Percentiles rank a stretch among this genome's conserved stretches.
phyloP scores from a whole-genome alignment of 306 rosid genomes.

The Cicer pinnatifidum region DNA sequence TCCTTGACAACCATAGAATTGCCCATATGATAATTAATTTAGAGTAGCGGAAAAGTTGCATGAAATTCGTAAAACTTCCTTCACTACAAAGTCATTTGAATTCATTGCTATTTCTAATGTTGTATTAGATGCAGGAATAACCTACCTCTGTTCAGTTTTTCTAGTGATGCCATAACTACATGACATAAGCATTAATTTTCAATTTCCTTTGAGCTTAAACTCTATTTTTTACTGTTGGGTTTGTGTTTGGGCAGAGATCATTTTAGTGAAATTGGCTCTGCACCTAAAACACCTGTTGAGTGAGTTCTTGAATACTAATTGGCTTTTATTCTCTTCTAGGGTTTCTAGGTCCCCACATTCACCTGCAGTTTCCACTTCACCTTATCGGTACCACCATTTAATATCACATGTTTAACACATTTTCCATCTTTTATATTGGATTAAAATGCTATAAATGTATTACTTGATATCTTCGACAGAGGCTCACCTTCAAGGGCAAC shows the following conservation, averaged over 20 bases:
- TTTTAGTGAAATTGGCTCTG: not conserved
- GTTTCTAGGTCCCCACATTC: slow-evolving; percentile 63
- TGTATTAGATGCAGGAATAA: slow-evolving; percentile 16
- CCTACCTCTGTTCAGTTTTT: slow-evolving; percentile 24
- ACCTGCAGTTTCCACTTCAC: slow-evolving; percentile 50
- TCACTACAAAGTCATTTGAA: slow-evolving; percentile 28
- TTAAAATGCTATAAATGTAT: slow-evolving; percentile 32
- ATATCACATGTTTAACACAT: not conserved
- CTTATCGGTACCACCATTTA: slow-evolving; percentile 54
- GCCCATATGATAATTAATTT: not conserved
- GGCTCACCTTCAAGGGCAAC: slow-evolving; percentile 62
- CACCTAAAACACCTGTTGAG: slow-evolving; percentile 19
- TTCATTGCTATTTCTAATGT: slow-evolving; percentile 30
- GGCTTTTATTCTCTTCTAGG: slow-evolving; percentile 42
- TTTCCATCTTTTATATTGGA: slow-evolving; percentile 27
- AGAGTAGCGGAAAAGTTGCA: not conserved
- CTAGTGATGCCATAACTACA: not conserved
- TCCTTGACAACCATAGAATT: slow-evolving; percentile 16
- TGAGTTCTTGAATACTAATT: slow-evolving; percentile 39
- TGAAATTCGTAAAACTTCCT: not conserved
- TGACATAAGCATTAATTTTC: slow-evolving; percentile 8
- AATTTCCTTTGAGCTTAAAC: slow-evolving; percentile 11
- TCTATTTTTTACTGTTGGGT: slow-evolving; percentile 29
- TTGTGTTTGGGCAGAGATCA: slow-evolving; percentile 28
- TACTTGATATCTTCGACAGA: slow-evolving; percentile 49